Evolutionary conservation across 1,284 basidiomycete species (phyloP).

Genomic region (Vanrija humicola): DNA sequence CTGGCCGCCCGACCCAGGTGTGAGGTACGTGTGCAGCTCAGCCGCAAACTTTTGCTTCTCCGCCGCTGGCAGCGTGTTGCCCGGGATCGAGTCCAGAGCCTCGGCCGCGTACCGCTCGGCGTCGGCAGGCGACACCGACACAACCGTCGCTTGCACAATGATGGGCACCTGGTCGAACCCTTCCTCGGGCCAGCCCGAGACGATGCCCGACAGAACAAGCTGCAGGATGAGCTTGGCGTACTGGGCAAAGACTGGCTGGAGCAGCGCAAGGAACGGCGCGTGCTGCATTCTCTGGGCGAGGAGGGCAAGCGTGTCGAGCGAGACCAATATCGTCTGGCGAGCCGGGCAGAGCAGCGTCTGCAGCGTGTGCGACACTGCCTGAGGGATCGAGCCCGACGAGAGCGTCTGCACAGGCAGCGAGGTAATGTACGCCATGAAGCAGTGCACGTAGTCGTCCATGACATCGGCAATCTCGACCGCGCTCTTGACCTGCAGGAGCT

Average conservation of each 20-base stretch:
- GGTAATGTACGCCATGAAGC: conserved; percentile 64
- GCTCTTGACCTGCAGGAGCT: conserved; percentile 62
- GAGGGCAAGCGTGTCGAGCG: conserved; percentile 77
- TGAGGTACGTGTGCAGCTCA: conserved; percentile 66
- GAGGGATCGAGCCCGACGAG: conserved; percentile 66
- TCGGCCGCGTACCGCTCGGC: conserved; percentile 68
- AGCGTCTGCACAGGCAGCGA: conserved; percentile 73
- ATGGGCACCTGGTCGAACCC: conserved; percentile 67
- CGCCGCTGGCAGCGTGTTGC: conserved; percentile 59
- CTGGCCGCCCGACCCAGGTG: neutral
- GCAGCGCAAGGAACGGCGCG: conserved; percentile 50
- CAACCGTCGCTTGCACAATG: conserved; percentile 68
- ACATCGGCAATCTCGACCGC: conserved; percentile 80
- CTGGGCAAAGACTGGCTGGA: conserved; percentile 65
- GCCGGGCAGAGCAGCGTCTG: conserved; percentile 74
- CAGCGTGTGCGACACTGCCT: conserved; percentile 70
- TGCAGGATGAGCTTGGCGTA: conserved; percentile 71
- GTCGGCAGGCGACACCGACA: conserved; percentile 59
- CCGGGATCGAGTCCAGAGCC: conserved; percentile 67
- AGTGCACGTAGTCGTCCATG: conserved; percentile 89
- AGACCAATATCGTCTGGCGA: conserved; percentile 71
- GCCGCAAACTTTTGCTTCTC: conserved; percentile 71
- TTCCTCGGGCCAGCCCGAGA: conserved; percentile 85
- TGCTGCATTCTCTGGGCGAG: conserved; percentile 58
- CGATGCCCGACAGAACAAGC: conserved; percentile 70